Percentiles rank a stretch among this genome's conserved stretches.
Conservation (phyloP, 164 flowering plant species). For the Buxus sempervirens region DNA sequence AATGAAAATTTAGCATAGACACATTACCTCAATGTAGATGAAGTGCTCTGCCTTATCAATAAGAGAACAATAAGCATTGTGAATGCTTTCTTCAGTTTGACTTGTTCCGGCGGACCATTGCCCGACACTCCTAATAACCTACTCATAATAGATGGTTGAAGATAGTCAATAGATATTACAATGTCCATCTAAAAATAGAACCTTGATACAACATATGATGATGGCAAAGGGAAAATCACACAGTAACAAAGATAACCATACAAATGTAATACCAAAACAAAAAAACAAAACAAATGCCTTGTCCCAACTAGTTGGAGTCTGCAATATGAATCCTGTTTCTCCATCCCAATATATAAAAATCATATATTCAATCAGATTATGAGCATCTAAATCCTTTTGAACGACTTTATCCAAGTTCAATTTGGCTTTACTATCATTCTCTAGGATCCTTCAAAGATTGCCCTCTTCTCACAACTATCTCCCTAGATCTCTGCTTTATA, state of each 20-base stretch:
- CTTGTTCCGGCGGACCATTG: conserved; percentile 99
- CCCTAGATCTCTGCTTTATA: no score
- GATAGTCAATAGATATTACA: not conserved
- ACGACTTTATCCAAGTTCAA: no score
- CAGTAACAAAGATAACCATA: not conserved
- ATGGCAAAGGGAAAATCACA: not conserved
- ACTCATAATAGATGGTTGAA: conserved; percentile 10
- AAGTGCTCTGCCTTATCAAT: conserved; percentile 91
- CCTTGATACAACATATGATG: not conserved
- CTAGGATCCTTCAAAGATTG: no score
- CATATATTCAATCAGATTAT: no score
- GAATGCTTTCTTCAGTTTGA: conserved; percentile 94
- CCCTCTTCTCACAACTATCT: no score
- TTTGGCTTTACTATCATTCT: no score
- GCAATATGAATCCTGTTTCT: no score
- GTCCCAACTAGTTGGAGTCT: no score
- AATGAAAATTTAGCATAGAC: conserved; percentile 1
- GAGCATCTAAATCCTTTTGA: no score
- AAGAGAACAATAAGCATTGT: conserved; percentile 88
- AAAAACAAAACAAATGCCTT: no score
- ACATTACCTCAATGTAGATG: conserved; percentile 81
- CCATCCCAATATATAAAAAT: no score
- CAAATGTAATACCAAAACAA: not conserved
- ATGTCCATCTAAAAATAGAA: not conserved
- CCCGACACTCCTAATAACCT: conserved; percentile 93